Base-by-base conservation (phyloP, 163 green algal genomes). In the Smithsoniella earleae region DNA sequence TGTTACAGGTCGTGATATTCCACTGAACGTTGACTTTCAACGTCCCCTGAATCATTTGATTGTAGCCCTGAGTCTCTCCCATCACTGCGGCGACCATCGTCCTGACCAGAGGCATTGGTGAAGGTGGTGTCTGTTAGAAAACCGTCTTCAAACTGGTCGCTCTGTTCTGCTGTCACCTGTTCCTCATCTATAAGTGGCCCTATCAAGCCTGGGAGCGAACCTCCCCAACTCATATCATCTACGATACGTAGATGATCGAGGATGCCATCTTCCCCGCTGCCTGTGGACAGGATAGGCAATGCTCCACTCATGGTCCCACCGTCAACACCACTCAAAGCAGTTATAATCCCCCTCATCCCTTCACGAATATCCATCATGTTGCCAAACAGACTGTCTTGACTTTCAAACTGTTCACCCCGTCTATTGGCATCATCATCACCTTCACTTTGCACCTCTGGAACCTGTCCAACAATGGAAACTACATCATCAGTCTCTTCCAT, bases 341-440 rank as follows among this genome's bases (percentile, higher is more conserved):
- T 69, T 33, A 69, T 69, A 18, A 69, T 43, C 10, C 58, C 58
- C 3, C 58, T 30, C 58, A 69, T 69, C 3, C 58, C 58, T 69
- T 69, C 58, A n/a, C 43, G 58, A 5, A 69, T n/a, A 30, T 69
- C 58, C 58, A 69, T 69, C 58, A 69, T 69, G 13, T 34, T 36
- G 40, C 40, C 10, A 10, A 10, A 13, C 40, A 49, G 13, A 49
- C 10, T 22, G 10, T 49, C 40, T 13, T 49, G 10, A 22, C 13
- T 10, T 13, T 10, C 40, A 49, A 13, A 10, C 40, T 49, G 40
- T 10, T 49, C 10, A 10, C 13, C 40, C 40, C 13, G 10, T 10
- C 40, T 13, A 13, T 49, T 13, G 13, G 40, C 40, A 49, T 49
- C 40, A 22, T 49, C 40, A 49, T 49, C 40, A 49, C 10, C 40